These are phyloP conservation scores for Phylloporus sp. DNA, from an alignment of 768 basidiomycete species.

Conservation along the genomic window DNA sequence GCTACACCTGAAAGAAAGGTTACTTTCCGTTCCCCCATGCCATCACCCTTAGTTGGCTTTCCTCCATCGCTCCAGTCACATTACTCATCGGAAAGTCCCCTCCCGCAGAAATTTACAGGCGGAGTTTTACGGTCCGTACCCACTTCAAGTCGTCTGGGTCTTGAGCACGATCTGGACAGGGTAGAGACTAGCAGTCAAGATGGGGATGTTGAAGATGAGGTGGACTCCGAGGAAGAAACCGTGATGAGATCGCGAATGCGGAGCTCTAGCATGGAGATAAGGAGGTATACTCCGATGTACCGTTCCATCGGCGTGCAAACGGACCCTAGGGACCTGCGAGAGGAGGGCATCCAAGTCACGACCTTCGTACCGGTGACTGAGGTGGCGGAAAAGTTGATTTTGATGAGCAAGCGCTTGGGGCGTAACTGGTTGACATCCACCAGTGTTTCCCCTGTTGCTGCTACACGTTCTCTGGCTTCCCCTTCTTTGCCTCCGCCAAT, in stretches of 20 bases:
- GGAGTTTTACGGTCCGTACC: conserved; percentile 50
- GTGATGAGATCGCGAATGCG: conserved; percentile 32
- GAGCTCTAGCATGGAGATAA: conserved; percentile 27
- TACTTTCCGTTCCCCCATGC: conserved; percentile 22
- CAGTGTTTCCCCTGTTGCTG: neutral
- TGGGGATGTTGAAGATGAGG: conserved; percentile 77
- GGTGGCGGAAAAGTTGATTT: conserved; percentile 19
- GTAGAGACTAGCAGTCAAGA: conserved; percentile 71
- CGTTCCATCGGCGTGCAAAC: conserved; percentile 71
- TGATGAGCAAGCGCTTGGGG: conserved; percentile 18
- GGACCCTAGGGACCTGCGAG: conserved; percentile 45
- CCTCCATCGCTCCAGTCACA: conserved; percentile 58
- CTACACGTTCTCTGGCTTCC: neutral
- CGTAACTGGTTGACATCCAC: conserved; percentile 17
- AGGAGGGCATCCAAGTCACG: conserved; percentile 57
- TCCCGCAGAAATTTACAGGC: conserved; percentile 71
- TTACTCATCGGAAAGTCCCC: conserved; percentile 84
- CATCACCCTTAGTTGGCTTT: conserved; percentile 40
- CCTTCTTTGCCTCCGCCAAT: conserved; percentile 1
- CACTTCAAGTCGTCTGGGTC: conserved; percentile 33
- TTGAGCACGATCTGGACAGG: conserved; percentile 29
- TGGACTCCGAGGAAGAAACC: conserved; percentile 47
- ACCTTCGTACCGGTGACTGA: conserved; percentile 13
- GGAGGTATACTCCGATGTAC: conserved; percentile 40
- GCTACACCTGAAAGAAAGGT: conserved; percentile 23